phyloP scores from a whole-genome alignment of 805 yeast genomes.

The Phaffomyces opuntiae region DNA sequence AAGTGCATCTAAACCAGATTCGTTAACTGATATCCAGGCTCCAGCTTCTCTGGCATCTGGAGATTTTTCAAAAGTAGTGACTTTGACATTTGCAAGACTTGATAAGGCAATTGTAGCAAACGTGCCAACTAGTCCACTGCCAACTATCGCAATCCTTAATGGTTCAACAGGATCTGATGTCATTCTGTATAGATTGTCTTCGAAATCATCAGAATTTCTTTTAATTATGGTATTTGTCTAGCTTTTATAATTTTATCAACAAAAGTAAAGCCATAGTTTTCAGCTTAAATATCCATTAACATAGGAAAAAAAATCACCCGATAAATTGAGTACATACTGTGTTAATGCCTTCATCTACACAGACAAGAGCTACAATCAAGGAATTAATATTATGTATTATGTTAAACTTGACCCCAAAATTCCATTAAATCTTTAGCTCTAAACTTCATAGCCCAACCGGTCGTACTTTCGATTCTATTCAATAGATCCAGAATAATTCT shows the following conservation, averaged over 20 bases:
- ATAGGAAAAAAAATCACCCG: too few species aligned
- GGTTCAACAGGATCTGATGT: not conserved
- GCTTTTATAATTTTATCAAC: too few species aligned
- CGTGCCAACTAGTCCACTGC: not conserved
- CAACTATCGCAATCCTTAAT: not conserved
- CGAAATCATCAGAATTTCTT: too few species aligned
- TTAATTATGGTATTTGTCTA: too few species aligned
- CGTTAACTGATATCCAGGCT: not conserved
- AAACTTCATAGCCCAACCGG: constrained; percentile 29
- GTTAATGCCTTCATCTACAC: too few species aligned
- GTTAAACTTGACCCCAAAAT: constrained; percentile 20
- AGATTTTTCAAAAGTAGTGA: not conserved
- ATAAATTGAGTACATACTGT: too few species aligned
- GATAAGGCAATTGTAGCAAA: not conserved
- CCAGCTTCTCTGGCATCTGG: not conserved
- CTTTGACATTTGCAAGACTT: not conserved
- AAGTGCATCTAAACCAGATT: not conserved
- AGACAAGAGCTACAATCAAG: too few species aligned
- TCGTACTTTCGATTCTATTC: constrained; percentile 22
- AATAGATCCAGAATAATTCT: constrained; percentile 25
- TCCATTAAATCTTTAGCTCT: constrained; percentile 24
- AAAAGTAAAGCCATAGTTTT: too few species aligned
- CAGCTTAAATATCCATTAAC: too few species aligned
- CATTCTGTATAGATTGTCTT: too few species aligned
- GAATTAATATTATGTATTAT: too few species aligned